Base-by-base conservation (phyloP, 345 rosid species). In the Rubroshorea leprosula region DNA sequence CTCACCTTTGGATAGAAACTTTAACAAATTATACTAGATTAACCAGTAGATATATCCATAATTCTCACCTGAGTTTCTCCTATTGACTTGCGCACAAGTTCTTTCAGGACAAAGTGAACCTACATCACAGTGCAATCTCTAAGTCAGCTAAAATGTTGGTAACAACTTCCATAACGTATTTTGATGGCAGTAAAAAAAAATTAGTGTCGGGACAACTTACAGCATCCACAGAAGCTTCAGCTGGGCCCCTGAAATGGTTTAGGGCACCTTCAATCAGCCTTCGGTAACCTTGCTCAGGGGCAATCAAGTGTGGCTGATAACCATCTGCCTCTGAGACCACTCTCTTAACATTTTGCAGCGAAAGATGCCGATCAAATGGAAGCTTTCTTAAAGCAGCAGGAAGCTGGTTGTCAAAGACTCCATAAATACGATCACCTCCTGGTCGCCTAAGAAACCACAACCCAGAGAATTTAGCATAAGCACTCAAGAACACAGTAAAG, bases 241-340 rank as follows among this genome's bases (percentile, higher is more conserved):
- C 85, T 23, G 91, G 91, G 38, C 79, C 80, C 67, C 74, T 82
- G 69, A 82, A 82, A 70, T 72, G 82, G 58, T 70, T 72, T 23
- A 85, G 73, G 17, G 85, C 81, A 5, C 82, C 72, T 13, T 85
- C 85, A 46, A 85, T 85, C 7, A 82, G 80, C 45, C 85, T 68
- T 4, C 91, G 70, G 61, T 85, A 85, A 43, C 76, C 91, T 68
- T 85, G 91, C 80, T 79, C 87, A 3, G 91, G 87, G 16, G 91
- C 87, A 58, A 81, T 72, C 58, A 84, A 68, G 73, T 84, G 87
- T 38, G 91, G 87, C 67, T 77, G 87, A 64, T 84, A 84, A 23
- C 91, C 91, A 76, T 85, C 87, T 49, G 87, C 80, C 75, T 85
- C 78, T 20, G 84, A 82, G 45, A 85, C 87, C 26, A 80, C 71